Base-by-base conservation (phyloP, 495 filamentous ascomycete species). In the Xylaria longipes region DNA sequence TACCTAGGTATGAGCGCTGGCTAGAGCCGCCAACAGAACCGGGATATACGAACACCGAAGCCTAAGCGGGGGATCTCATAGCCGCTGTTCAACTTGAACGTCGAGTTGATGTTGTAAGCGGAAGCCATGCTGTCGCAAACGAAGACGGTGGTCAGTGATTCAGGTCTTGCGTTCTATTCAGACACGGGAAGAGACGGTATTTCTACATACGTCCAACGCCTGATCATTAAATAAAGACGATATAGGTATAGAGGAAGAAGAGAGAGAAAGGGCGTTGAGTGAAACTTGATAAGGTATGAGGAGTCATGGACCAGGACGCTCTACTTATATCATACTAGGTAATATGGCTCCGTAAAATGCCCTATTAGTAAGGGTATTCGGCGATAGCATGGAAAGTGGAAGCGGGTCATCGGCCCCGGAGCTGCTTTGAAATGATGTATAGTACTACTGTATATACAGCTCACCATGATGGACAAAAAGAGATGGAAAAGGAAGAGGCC, bases 11-110 rank as follows among this genome's bases (percentile, higher is more conserved):
- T n/a, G 3, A 1, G 15, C 46, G 12, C 9, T 20, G 17, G 43
- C 1, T 5, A 7, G 22, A n/a, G 15, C 31, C n/a, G 31, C 33
- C 29, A 67, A 41, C 31, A 22, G 60, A 14, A 52, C 9, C 15
- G 57, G 52, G 65, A 14, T 14, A n/a, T 74, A 84, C 89, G 77
- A 86, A 92, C 91, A 62, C 91, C 92, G 75, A 89, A 94, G 2
- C 93, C 93, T 46, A 95, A 75, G 12, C 86, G 80, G 0, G 93
- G 93, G 46, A 97, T 94, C 69, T 94, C 89, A 78, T 90, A 90
- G 66, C 93, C 93, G 57, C 92, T 94, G 72, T 89, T 88, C 80
- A 95, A 83, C 76, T 89, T 90, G 73, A 90, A 82, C 46, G 85
- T 91, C 17, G 90, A 89, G 72, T 90, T 86, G 76, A 94, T 85